Evolutionary conservation across 2,329 filamentous ascomycete genomes (phyloP), one percentile per base, ranked within the genome.

Genomic region (Lojkania enalia): DNA sequence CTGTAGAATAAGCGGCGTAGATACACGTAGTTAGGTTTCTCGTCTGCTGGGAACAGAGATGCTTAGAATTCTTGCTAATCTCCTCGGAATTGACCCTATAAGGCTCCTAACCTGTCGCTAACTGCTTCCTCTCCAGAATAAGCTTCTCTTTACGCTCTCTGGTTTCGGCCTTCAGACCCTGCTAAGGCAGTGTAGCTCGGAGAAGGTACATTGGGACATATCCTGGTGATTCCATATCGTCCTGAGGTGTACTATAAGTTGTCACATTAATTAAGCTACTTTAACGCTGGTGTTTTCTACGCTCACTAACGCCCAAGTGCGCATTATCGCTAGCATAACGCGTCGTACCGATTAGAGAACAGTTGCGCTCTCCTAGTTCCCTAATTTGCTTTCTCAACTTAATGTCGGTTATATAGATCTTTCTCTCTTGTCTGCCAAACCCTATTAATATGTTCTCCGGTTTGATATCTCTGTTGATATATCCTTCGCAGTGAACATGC

Each of bases 401-500:
- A 32, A 48, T 35, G 21, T 48, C 46, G 9, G 36, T 56, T 21
- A 56, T 39, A 41, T 58, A 55, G 38, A 58, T 44, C 13, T 39
- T 42, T 20, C 53, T 58, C 32, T 54, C 51, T 15, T 50, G 39
- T 30, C 31, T 53, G 20, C 55, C 55, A 20, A 19, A 39, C 7
- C 53, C 53, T 41, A 95, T 78, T 5, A 95, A 76, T 29, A 96
- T 77, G 37, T 95, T 92, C 0, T 88, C 89, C 0, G 91, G 91
- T 61, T 96, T 96, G 63, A 96, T 75, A 62, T 96, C 91, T 40
- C 91, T 83, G 66, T 96, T 92, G 45, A 96, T 85, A 48, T 96
- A 89, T 12, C 82, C 85, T 19, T 81, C 71, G 7, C 66, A 54
- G 64, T 96, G 91, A 4, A 95, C 74, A 56, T 87, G 77, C 35